Percentiles rank a stretch among this genome's conserved stretches.
Conservation (phyloP, 352 stramenopile species). For the Phytophthora quininea region DNA sequence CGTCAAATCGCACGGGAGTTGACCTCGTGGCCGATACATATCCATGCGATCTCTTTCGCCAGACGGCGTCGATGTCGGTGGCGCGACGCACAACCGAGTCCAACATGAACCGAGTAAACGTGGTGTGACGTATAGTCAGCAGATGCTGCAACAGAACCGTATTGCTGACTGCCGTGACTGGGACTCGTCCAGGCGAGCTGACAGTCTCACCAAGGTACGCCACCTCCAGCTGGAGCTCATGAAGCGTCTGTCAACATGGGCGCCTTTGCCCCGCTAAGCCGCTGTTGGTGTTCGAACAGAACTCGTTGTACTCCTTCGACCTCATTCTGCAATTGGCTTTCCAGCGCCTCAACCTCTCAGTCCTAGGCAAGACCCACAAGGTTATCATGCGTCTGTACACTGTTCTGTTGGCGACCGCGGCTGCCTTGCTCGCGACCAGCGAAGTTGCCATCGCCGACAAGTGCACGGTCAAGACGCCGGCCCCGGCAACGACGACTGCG, state of each 20-base stretch:
- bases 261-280: constrained; percentile 5
- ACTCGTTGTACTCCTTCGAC: neutral
- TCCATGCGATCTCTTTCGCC: neutral
- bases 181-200: neutral
- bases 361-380: constrained; percentile 17
- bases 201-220: constrained; percentile 4
- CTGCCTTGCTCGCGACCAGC: constrained; percentile 20
- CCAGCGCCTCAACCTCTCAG: constrained; percentile 16
- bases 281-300: constrained; percentile 21
- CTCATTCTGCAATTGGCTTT: constrained; percentile 34
- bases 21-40: neutral
- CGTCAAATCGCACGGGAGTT: constrained; percentile 1
- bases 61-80: neutral
- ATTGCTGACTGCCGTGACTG: neutral
- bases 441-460: constrained; percentile 10
- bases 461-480: constrained; percentile 9
- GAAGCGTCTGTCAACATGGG: constrained; percentile 8
- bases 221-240: constrained; percentile 18
- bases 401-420: constrained; percentile 19
- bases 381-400: constrained; percentile 27
- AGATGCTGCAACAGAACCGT: neutral
- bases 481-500: neutral
- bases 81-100: neutral
- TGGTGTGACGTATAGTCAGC: neutral
- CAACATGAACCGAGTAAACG: neutral